Evolutionary conservation across 768 basidiomycete genomes (phyloP).

Genomic region (Amanita brunnescens): DNA sequence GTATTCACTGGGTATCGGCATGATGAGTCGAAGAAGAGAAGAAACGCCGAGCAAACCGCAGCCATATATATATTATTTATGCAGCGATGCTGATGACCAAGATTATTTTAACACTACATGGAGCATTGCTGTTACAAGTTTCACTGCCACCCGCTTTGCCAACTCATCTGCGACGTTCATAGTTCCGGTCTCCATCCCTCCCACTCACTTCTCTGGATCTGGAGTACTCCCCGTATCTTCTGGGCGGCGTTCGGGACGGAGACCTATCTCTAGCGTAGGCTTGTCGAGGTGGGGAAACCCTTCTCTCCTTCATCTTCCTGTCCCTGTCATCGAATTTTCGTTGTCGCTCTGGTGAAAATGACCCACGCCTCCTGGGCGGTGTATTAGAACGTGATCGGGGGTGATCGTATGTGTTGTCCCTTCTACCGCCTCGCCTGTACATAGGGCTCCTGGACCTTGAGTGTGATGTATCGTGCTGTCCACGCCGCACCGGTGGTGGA

Average conservation of each 20-base stretch:
- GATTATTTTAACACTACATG: neutral
- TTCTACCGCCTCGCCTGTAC: neutral
- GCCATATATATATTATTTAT: neutral
- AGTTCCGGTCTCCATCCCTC: slow-evolving; percentile 16
- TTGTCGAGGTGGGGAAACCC: neutral
- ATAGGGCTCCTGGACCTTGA: slow-evolving; percentile 1
- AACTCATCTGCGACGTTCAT: slow-evolving; percentile 12
- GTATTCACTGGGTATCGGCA: neutral
- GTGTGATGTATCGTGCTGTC: slow-evolving; percentile 3
- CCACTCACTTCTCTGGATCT: slow-evolving; percentile 1
- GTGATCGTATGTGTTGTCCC: slow-evolving; percentile 5
- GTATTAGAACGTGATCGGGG: slow-evolving; percentile 10
- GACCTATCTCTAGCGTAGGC: neutral
- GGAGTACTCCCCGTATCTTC: neutral
- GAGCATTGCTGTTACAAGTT: no score
- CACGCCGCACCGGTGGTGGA: slow-evolving; percentile 16
- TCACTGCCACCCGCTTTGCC: neutral
- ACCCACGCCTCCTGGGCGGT: slow-evolving; percentile 8
- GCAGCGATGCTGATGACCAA: slow-evolving; percentile 3
- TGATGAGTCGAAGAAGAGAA: neutral
- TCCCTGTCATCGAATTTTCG: slow-evolving; percentile 9
- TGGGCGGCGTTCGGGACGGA: neutral
- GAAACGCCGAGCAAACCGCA: slow-evolving; percentile 2
- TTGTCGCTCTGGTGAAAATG: slow-evolving; percentile 16
- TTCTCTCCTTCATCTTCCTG: neutral